Evolutionary conservation across 2,329 filamentous ascomycete species (phyloP).

Genomic region (Didymellaceae sp.): DNA sequence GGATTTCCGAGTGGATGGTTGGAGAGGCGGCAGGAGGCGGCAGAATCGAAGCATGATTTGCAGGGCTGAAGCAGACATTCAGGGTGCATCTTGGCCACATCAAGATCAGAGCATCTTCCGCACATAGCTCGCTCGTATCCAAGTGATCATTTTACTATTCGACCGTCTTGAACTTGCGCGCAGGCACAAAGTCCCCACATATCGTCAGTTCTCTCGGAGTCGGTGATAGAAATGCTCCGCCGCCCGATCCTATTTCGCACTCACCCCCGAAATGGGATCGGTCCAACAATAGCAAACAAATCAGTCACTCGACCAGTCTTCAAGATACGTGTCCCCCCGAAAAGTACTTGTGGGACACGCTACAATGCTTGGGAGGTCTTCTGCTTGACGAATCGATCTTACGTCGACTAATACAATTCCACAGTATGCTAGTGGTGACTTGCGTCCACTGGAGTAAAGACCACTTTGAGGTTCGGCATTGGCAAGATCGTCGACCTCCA

Average conservation of each 20-base stretch:
- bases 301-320: background rate
- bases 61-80: conserved; percentile 11
- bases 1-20: conserved; percentile 2
- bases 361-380: no score
- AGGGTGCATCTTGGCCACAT: conserved; percentile 15
- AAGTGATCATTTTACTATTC: no score
- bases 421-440: no score
- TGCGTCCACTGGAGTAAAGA: no score
- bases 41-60: conserved; percentile 4
- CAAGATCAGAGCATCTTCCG: background rate
- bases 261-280: background rate
- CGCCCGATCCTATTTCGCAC: conserved; percentile 2
- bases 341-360: background rate
- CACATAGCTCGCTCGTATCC: no score
- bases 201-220: no score
- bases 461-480: no score
- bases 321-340: conserved; percentile 6
- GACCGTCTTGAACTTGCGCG: no score
- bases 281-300: conserved; percentile 6
- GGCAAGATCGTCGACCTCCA: no score
- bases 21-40: background rate
- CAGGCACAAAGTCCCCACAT: no score
- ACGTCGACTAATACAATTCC: no score
- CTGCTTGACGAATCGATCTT: no score
- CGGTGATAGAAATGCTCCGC: conserved; percentile 4